Percentiles rank a stretch among this genome's conserved stretches.
phyloP scores from a whole-genome alignment of 768 basidiomycete genomes.

The Roridomyces roridus region DNA sequence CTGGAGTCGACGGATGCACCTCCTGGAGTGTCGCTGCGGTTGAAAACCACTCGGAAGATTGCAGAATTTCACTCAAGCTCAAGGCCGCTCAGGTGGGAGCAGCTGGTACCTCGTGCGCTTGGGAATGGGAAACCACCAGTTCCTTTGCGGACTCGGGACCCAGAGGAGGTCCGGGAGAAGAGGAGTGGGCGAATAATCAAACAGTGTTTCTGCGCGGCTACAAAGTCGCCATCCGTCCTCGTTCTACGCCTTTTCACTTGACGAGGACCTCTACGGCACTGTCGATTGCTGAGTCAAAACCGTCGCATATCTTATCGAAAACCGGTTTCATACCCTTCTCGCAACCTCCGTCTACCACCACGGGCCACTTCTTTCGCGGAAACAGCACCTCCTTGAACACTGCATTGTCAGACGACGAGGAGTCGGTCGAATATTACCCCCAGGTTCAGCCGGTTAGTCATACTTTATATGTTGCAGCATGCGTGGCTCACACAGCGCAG shows the following conservation, averaged over 20 bases:
- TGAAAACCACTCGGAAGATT: neutral
- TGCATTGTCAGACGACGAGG: neutral
- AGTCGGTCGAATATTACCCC: neutral
- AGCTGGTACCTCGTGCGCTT: slow-evolving; percentile 1
- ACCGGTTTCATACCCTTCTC: neutral
- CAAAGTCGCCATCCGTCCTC: slow-evolving; percentile 9
- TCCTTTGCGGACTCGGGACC: slow-evolving; percentile 8
- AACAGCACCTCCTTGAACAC: neutral
- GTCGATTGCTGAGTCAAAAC: slow-evolving; percentile 3
- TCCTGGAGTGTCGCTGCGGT: slow-evolving; percentile 9
- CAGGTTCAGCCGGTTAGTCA: neutral
- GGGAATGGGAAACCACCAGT: slow-evolving; percentile 10
- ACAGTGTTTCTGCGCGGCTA: slow-evolving; percentile 19
- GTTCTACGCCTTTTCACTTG: neutral
- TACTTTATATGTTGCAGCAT: neutral
- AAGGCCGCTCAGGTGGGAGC: slow-evolving; percentile 10
- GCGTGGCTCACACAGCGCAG: neutral
- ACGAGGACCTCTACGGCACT: neutral
- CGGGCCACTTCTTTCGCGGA: neutral
- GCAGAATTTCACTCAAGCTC: slow-evolving; percentile 1
- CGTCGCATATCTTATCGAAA: neutral
- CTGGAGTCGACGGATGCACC: slow-evolving; percentile 6
- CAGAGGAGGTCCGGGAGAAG: neutral
- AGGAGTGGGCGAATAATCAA: slow-evolving; percentile 7
- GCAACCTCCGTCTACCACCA: neutral